Evolutionary conservation across 257 asterid genomes (phyloP), one percentile per base, ranked within the genome.

Genomic region (Nicotiana tomentosiformis): DNA sequence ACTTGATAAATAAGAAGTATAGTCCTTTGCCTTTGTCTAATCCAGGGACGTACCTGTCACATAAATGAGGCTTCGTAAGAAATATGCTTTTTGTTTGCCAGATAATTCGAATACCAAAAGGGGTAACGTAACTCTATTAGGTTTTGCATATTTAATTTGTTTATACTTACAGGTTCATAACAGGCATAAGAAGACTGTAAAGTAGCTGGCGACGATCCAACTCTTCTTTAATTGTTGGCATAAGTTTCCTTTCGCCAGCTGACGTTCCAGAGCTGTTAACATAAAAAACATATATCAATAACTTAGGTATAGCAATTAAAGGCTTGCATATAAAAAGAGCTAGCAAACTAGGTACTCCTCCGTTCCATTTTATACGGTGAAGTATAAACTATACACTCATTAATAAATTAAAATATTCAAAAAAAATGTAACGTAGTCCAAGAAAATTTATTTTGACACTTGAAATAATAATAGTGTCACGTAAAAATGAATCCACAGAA

Each of bases 131-230:
- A 72, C 14, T 72, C 12, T 43, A 12, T 15, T 20, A 20, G 12
- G 10, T 15, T 72, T 46, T 6, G 15, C 80, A 49, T 74, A 23
- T 23, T 51, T 49, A 29, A 26, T 29, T 29, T 5, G 30, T 62
- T 7, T 17, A 66, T 82, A 86, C 98, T 89, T 72, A 96, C 99
- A 94, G 83, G 89, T 94, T 96, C 99, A 96, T 96, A 67, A 96
- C 98, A 7, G 99, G 99, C 97, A 90, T 90, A 55, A 96, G 97
- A 80, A 96, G 98, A 82, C 97, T 96, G 92, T 96, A 96, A 2
- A 96, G 97, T n/a, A 92, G 93, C 92, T 91, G 97, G 55, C 99
- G 98, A 82, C 99, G 99, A 84, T 96, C 96, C 87, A 92, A 61
- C 69, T 96, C 99, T 85, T 96, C 98, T 66, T 83, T 88, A 77